Base-by-base conservation (phyloP, 805 yeast genomes). In the Komagataella kurtzmanii region DNA sequence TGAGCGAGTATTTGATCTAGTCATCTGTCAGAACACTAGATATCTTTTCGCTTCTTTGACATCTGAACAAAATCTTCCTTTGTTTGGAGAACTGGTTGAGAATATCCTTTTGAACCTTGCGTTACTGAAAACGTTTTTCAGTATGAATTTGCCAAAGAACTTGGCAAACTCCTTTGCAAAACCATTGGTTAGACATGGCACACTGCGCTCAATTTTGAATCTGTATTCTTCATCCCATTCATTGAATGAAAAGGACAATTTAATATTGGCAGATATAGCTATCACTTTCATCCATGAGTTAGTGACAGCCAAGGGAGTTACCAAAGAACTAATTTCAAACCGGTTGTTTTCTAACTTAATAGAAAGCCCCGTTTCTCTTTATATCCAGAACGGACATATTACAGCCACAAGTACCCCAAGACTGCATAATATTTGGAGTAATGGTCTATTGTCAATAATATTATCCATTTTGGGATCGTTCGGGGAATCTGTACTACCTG, bases 401-500 rank as follows among this genome's bases (percentile, higher is more conserved):
- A 45, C 24, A 24, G 68, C 72, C 12, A 75, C 85, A 2, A 72
- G 71, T 44, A 64, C 77, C 3, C 75, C 86, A 0, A 75, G 77
- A 49, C 65, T 85, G 53, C 91, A 89, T 62, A 74, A 77, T 50
- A 69, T 86, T n/a, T 90, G 97, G 97, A 76, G 80, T n/a, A 80
- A 83, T 59, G 96, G 96, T 1, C 66, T 90, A 17, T 69, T 90
- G 30, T 81, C 93, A 0, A 77, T 87, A 4, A 67, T 85, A 18
- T 66, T 87, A 49, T 69, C 77, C 1, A 65, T 87, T 14, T 61
- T 88, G 45, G 72, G 81, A 24, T 76, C 74, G 49, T 77, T 88
- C 53, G 91, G 91, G 0, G 74, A 74, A 1, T 72, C 78, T 46
- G 70, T 84, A 2, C 57, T 83, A 1, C 81, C 88, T 2, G 93